A percentile compares a stretch with the other conserved stretches of the same genome.
Conservation (phyloP, 202 grass and related monocot genomes). For the Panicum hallii region DNA sequence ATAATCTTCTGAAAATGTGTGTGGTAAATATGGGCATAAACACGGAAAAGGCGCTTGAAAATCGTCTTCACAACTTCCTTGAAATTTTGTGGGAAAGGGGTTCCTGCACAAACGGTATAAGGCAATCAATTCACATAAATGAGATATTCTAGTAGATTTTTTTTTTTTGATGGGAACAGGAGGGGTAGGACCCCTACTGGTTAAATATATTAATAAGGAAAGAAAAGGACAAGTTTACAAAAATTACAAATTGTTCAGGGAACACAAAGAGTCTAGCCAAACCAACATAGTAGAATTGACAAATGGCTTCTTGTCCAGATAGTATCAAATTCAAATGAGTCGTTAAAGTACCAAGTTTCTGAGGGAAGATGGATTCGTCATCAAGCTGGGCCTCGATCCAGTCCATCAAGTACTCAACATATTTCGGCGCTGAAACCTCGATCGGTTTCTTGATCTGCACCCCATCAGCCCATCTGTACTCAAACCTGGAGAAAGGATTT, state of each 20-base stretch:
- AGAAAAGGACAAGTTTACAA: no score
- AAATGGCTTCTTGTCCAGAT: not conserved
- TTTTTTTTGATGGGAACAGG: no score
- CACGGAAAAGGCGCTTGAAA: constrained; percentile 79
- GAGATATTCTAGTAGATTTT: not conserved
- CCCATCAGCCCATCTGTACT: constrained; percentile 84
- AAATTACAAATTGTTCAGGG: no score
- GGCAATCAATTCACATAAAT: not conserved
- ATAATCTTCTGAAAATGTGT: constrained; percentile 82
- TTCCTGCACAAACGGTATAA: constrained; percentile 44
- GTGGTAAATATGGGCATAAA: constrained; percentile 81
- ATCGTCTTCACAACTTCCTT: constrained; percentile 70
- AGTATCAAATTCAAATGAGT: not conserved
- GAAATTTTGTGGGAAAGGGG: constrained; percentile 70
- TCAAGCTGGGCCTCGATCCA: constrained; percentile 83
- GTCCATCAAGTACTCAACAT: constrained; percentile 83
- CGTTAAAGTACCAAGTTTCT: constrained; percentile 63
- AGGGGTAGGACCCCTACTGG: no score
- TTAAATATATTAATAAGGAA: no score
- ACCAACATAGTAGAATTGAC: not conserved
- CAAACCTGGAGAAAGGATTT: constrained; percentile 51
- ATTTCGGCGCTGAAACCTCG: constrained; percentile 76
- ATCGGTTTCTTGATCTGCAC: constrained; percentile 84
- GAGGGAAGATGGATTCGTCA: constrained; percentile 76
- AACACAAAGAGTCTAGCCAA: no score